Percentiles rank a stretch among this genome's conserved stretches.
These are phyloP conservation scores for Tulasnella sp. DNA, from an alignment of 768 basidiomycete species.

Conservation along the genomic window DNA sequence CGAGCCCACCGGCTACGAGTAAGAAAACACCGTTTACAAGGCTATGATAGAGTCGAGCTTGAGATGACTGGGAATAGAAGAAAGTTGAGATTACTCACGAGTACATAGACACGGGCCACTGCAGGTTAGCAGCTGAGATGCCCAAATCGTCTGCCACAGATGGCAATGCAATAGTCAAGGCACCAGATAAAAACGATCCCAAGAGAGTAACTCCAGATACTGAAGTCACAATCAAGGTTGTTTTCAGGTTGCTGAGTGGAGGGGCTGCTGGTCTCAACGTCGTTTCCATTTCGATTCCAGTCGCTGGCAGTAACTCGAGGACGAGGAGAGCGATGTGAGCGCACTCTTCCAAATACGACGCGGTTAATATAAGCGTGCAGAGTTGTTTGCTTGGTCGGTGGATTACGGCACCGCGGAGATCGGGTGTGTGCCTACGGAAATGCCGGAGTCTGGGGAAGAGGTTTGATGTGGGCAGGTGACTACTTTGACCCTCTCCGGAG, in stretches of 20 bases:
- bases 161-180: conserved; percentile 8
- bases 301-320: neutral
- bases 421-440: neutral
- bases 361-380: neutral
- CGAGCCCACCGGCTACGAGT: conserved; percentile 6
- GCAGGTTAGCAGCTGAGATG: neutral
- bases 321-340: neutral
- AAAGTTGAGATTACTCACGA: neutral
- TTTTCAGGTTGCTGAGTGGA: conserved; percentile 1
- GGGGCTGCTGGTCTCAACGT: neutral
- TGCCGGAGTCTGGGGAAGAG: neutral
- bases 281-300: neutral
- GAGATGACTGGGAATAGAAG: neutral
- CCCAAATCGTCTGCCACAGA: conserved; percentile 2
- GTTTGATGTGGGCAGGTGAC: neutral
- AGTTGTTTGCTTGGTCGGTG: neutral
- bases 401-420: neutral
- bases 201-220: conserved; percentile 6
- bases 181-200: neutral
- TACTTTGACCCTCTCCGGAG: neutral
- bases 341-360: neutral
- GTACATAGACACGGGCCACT: conserved; percentile 13
- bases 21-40: conserved; percentile 11
- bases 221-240: neutral
- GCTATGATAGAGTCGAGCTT: neutral